Conservation (phyloP, 352 stramenopile genomes). For the Phytopythium mirpurense region DNA sequence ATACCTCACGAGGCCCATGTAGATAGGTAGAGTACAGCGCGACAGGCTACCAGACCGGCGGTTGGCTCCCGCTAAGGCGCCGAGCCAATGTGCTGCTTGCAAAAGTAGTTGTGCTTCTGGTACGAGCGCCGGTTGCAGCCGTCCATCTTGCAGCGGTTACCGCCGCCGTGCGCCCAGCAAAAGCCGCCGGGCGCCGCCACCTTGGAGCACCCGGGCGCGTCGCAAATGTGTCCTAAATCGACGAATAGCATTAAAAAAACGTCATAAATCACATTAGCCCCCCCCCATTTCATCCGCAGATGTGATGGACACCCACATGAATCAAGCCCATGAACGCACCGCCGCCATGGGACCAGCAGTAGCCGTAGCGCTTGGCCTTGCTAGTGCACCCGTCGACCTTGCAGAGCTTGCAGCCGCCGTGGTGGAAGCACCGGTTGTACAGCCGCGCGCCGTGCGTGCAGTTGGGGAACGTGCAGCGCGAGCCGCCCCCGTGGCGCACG, state of each 20-base stretch:
- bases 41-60: too few relatives aligned
- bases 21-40: too few relatives aligned
- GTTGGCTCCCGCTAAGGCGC: slow-evolving; percentile 3
- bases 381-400: slow-evolving; percentile 57
- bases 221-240: slow-evolving; percentile 40
- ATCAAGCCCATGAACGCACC: too few relatives aligned
- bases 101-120: slow-evolving; percentile 64
- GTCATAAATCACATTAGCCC: neutral
- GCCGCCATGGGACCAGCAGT: slow-evolving; percentile 67
- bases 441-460: slow-evolving; percentile 51
- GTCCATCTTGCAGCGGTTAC: slow-evolving; percentile 62
- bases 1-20: neutral
- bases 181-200: slow-evolving; percentile 60
- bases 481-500: slow-evolving; percentile 49
- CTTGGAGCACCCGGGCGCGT: slow-evolving; percentile 43
- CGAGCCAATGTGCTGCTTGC: slow-evolving; percentile 49
- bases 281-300: neutral
- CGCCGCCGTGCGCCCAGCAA: slow-evolving; percentile 65
- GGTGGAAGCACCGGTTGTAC: slow-evolving; percentile 66
- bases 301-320: too few relatives aligned
- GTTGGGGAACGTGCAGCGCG: slow-evolving; percentile 48
- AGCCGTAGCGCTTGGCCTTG: slow-evolving; percentile 66
- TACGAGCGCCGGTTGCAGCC: slow-evolving; percentile 69
- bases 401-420: slow-evolving; percentile 60
- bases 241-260: slow-evolving; percentile 1